These are phyloP conservation scores for Penicillium cosmopolitanum DNA, from an alignment of 495 filamentous ascomycete genomes.

Conservation along the genomic window DNA sequence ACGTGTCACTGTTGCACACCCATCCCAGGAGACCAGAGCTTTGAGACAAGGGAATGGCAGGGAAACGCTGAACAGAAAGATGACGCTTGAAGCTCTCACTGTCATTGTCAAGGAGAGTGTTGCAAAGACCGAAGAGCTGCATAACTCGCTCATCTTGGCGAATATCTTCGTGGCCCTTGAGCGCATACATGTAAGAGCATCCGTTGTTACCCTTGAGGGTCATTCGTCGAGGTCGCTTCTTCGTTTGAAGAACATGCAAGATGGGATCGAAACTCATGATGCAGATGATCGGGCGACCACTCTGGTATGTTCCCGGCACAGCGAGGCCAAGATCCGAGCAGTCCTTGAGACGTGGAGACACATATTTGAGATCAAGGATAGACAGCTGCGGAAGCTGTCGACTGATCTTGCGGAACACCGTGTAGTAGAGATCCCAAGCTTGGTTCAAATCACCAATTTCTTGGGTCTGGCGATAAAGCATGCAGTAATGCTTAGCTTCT, in stretches of 20 bases:
- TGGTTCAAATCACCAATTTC: slow-evolving; percentile 95
- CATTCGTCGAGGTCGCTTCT: slow-evolving; percentile 90
- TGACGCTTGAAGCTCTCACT: slow-evolving; percentile 96
- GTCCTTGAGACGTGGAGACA: slow-evolving; percentile 86
- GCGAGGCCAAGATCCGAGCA: slow-evolving; percentile 85
- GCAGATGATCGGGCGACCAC: slow-evolving; percentile 79
- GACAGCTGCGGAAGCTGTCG: slow-evolving; percentile 89
- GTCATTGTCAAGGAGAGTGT: slow-evolving; percentile 89
- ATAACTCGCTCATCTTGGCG: slow-evolving; percentile 98
- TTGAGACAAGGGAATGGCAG: slow-evolving; percentile 93
- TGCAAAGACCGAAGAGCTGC: slow-evolving; percentile 96
- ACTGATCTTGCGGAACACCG: slow-evolving; percentile 94
- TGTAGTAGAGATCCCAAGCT: slow-evolving; percentile 98
- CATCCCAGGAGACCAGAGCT: slow-evolving; percentile 93
- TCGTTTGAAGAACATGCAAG: slow-evolving; percentile 91
- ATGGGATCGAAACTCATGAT: slow-evolving; percentile 90
- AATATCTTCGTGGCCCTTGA: slow-evolving; percentile 99
- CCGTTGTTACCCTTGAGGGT: slow-evolving; percentile 89
- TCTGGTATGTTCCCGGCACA: slow-evolving; percentile 91
- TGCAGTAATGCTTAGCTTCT: slow-evolving; percentile 94
- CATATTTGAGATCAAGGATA: slow-evolving; percentile 91
- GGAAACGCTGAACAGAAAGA: slow-evolving; percentile 91
- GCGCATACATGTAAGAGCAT: slow-evolving; percentile 75
- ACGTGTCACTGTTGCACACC: slow-evolving; percentile 97
- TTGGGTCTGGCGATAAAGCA: slow-evolving; percentile 80